phyloP scores from a whole-genome alignment of 2,329 filamentous ascomycete species.

The Monilinia fructigena region DNA sequence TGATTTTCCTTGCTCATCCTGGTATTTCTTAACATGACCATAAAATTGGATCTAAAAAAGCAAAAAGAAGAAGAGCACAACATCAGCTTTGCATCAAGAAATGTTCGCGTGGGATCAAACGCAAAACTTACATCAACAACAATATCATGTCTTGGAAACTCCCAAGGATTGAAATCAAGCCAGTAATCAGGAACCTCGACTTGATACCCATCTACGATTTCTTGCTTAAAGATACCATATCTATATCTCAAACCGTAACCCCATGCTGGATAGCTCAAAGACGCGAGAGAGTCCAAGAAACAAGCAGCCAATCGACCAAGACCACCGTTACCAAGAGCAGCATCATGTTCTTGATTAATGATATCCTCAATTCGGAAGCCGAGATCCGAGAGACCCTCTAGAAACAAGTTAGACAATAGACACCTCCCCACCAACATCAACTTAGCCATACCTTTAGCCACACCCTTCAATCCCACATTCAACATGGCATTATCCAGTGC shows the following conservation, averaged over 20 bases:
- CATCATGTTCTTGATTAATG: slow-evolving; percentile 91
- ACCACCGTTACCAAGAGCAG: slow-evolving; percentile 92
- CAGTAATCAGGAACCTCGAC: slow-evolving; percentile 98
- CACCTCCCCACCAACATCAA: slow-evolving; percentile 50
- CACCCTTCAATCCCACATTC: slow-evolving; percentile 84
- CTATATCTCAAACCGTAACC: slow-evolving; percentile 94
- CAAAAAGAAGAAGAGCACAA: neutral
- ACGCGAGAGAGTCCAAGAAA: slow-evolving; percentile 93
- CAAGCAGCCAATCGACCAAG: slow-evolving; percentile 92
- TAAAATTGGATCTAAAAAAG: slow-evolving; percentile 77
- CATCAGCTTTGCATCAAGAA: slow-evolving; percentile 23
- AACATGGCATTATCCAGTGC: slow-evolving; percentile 98
- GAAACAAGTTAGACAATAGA: slow-evolving; percentile 35
- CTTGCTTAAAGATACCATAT: slow-evolving; percentile 99
- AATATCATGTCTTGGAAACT: slow-evolving; percentile 93
- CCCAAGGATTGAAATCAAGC: slow-evolving; percentile 99
- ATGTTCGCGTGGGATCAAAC: slow-evolving; percentile 36
- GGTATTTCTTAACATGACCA: slow-evolving; percentile 73
- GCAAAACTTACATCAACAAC: slow-evolving; percentile 69
- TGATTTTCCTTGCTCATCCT: slow-evolving; percentile 73
- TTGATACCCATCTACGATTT: slow-evolving; percentile 96
- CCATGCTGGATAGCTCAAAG: slow-evolving; percentile 94
- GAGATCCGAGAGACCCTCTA: slow-evolving; percentile 81
- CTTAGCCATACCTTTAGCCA: slow-evolving; percentile 65
- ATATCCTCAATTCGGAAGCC: slow-evolving; percentile 97